Evolutionary conservation across 805 yeast species (phyloP), one percentile per base, ranked within the genome.

Genomic region (Pichia membranifaciens): DNA sequence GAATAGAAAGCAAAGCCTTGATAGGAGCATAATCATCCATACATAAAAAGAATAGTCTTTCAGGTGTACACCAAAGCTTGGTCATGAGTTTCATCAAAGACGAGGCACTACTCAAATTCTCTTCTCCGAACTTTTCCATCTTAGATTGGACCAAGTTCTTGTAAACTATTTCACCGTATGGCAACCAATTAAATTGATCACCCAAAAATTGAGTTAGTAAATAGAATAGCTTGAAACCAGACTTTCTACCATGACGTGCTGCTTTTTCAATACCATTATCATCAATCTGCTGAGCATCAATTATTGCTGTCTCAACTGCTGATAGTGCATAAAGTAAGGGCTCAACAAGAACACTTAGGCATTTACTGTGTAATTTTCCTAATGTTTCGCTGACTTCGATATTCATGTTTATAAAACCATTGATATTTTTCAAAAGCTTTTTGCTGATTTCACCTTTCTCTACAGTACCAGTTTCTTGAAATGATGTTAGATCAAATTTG

Each of bases 61-160:
- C 67, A 5, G 69, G 67, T 29, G 66, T 60, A 4, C 70, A 59
- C 42, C 84, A 68, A 81, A 95, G 76, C 8, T 75, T 67, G 6
- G 78, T 64, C 57, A 91, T 75, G 9, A 88, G 60, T 47, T 72
- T 77, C 77, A 90, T 67, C 38, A 91, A 61, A 0, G 95, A 75
- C 0, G 97, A 88, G 0, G 91, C 82, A 57, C 84, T 88, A 59
- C 88, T 95, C 29, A 84, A 69, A 61, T 91, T 93, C 57, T 85
- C 96, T 36, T 68, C 74, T 3, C 83, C 83, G 63, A 91, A 91
- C 12, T 73, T 69, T 1, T 51, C 69, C 55, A 93, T 69, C 58
- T 95, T 76, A 7, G 95, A 89, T 18, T 62, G 56, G 13, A 91
- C 68, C 20, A 88, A 69, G 21, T 68, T 59, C 3, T 64, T 60